Conservation (phyloP, 257 asterid genomes). For the Galeopsis tetrahit region DNA sequence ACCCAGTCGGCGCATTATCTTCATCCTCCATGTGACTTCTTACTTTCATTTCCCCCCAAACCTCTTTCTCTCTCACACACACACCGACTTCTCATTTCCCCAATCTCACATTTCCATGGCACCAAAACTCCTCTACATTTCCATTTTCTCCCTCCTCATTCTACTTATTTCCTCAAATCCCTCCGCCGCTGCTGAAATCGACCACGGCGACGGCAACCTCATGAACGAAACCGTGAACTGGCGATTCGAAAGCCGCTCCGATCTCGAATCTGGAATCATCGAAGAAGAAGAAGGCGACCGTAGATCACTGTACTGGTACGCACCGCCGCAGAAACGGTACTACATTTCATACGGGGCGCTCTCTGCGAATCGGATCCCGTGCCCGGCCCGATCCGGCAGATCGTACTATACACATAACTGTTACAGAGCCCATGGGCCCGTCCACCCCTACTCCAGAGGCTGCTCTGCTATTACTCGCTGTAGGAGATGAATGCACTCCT, state of each 20-base stretch:
- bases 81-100: background rate
- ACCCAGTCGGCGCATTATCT: constrained; percentile 45
- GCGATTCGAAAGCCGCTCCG: constrained; percentile 10
- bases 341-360: constrained; percentile 67
- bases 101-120: constrained; percentile 35
- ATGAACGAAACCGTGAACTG: constrained; percentile 39
- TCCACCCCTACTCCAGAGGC: constrained; percentile 63
- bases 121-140: constrained; percentile 13
- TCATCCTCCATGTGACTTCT: constrained; percentile 50
- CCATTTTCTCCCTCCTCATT: constrained; percentile 35
- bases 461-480: constrained; percentile 66
- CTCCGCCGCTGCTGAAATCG: constrained; percentile 32
- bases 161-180: constrained; percentile 16
- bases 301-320: constrained; percentile 46
- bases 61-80: constrained; percentile 15
- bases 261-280: background rate
- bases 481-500: constrained; percentile 33
- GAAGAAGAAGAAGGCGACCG: constrained; percentile 27
- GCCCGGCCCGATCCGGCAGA: constrained; percentile 65
- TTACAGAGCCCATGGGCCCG: constrained; percentile 43
- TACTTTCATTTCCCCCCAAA: constrained; percentile 20
- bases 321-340: constrained; percentile 37
- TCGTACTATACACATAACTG: constrained; percentile 62
- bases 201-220: constrained; percentile 34
- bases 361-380: constrained; percentile 55